Percentiles rank a stretch among this genome's conserved stretches.
Evolutionary conservation across 352 stramenopile species (phyloP).

Genomic region (Phytophthora multivora): DNA sequence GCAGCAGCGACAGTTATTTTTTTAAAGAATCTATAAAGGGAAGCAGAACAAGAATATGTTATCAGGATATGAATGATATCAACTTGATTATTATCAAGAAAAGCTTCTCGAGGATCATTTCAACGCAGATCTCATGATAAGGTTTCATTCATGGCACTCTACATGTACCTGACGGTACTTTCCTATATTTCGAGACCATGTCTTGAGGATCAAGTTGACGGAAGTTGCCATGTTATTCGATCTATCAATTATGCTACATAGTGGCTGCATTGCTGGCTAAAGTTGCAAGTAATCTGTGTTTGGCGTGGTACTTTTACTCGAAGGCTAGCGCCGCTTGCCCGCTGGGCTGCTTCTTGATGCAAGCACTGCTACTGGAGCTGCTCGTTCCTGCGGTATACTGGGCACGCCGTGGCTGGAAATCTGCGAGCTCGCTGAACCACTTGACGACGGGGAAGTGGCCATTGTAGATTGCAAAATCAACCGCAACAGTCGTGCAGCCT

Average conservation of each 20-base stretch:
- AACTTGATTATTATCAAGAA: too few species aligned
- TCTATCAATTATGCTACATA: slow-evolving; percentile 26
- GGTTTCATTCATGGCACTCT: background rate
- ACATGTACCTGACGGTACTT: too few species aligned
- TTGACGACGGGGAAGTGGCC: slow-evolving; percentile 64
- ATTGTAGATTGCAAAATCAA: slow-evolving; percentile 74
- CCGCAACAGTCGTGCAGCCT: slow-evolving; percentile 68
- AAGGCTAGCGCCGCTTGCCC: slow-evolving; percentile 26
- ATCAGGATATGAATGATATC: too few species aligned
- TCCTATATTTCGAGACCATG: too few species aligned
- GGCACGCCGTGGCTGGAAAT: slow-evolving; percentile 27
- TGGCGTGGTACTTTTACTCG: slow-evolving; percentile 10
- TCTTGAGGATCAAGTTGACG: too few species aligned
- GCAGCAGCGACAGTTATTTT: too few species aligned
- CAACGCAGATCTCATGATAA: slow-evolving; percentile 10
- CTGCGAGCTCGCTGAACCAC: slow-evolving; percentile 49
- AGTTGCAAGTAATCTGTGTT: slow-evolving; percentile 2
- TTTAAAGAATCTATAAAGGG: too few species aligned
- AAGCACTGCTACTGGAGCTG: slow-evolving; percentile 6
- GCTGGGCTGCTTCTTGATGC: slow-evolving; percentile 31
- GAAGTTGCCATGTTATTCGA: background rate
- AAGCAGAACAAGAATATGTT: too few species aligned
- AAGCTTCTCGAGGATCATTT: background rate
- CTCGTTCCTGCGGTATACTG: slow-evolving; percentile 12
- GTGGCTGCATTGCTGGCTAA: slow-evolving; percentile 3